phyloP scores from a whole-genome alignment of 805 yeast genomes.

The Wickerhamiella slavikovae region DNA sequence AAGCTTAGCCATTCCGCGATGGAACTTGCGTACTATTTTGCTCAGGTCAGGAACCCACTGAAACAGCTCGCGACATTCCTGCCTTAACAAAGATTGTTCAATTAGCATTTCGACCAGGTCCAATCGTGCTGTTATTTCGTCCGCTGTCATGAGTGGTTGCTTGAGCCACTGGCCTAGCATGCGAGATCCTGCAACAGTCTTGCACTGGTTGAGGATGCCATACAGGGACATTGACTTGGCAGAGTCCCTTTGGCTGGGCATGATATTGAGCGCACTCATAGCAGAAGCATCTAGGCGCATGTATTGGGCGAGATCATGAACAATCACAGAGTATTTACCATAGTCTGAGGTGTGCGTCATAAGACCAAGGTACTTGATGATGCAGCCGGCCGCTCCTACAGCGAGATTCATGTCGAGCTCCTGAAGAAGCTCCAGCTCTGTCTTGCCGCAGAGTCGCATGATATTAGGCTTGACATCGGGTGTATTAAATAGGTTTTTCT shows the following conservation, averaged over 20 bases:
- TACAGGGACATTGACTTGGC: conserved; percentile 41
- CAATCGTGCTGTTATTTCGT: conserved; percentile 47
- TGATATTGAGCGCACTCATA: conserved; percentile 65
- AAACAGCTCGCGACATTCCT: conserved; percentile 43
- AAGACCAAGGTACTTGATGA: conserved; percentile 46
- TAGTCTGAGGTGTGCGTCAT: conserved; percentile 33
- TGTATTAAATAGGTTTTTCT: conserved; percentile 30
- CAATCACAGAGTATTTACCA: conserved; percentile 31
- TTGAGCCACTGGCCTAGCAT: conserved; percentile 84
- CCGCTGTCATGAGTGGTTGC: conserved; percentile 63
- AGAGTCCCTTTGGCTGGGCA: conserved; percentile 36
- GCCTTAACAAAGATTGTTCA: conserved; percentile 37
- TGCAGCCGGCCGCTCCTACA: conserved; percentile 43
- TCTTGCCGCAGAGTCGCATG: conserved; percentile 34
- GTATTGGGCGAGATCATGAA: conserved; percentile 54
- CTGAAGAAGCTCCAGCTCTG: conserved; percentile 25
- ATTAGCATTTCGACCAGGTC: conserved; percentile 50
- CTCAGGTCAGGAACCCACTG: conserved; percentile 69
- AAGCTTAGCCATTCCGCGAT: conserved; percentile 32
- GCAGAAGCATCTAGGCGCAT: conserved; percentile 89
- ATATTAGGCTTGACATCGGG: conserved; percentile 47
- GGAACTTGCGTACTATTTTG: conserved; percentile 49
- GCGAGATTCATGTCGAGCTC: conserved; percentile 27
- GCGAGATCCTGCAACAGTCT: conserved; percentile 74
- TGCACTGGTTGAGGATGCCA: conserved; percentile 75